These are phyloP conservation scores for Glycyrrhiza uralensis DNA, from an alignment of 306 rosid species.

Conservation along the genomic window DNA sequence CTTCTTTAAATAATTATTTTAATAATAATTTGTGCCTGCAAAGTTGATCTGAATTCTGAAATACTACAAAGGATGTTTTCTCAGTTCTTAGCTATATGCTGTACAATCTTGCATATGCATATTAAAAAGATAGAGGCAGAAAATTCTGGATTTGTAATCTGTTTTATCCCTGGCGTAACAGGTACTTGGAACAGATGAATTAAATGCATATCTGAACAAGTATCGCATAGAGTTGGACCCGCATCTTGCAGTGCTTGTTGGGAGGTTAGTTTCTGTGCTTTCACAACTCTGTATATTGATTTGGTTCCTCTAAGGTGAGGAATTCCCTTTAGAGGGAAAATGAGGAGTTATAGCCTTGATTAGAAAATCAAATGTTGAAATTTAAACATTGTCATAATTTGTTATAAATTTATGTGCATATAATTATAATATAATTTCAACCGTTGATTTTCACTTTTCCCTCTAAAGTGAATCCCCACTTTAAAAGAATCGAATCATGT, in stretches of 20 bases:
- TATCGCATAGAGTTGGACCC: constrained; percentile 79
- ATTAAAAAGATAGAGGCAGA: constrained; percentile 1
- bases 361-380: background rate
- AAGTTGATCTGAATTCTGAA: background rate
- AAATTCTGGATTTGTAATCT: constrained; percentile 6
- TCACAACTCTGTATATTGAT: background rate
- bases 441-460: background rate
- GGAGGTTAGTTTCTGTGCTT: constrained; percentile 50
- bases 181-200: constrained; percentile 89
- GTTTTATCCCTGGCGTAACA: constrained; percentile 29
- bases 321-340: background rate
- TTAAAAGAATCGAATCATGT: background rate
- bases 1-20: background rate
- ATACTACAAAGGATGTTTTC: background rate
- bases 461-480: background rate
- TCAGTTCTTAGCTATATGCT: background rate
- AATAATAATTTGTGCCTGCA: background rate
- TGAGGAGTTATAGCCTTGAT: background rate
- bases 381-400: background rate
- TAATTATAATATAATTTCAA: background rate
- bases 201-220: constrained; percentile 61
- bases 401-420: background rate
- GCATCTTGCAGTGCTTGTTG: constrained; percentile 67
- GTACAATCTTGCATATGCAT: background rate
- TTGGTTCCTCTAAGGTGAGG: background rate